These are phyloP conservation scores for Claviceps sp. DNA, from an alignment of 2,329 filamentous ascomycete species.

Conservation along the genomic window DNA sequence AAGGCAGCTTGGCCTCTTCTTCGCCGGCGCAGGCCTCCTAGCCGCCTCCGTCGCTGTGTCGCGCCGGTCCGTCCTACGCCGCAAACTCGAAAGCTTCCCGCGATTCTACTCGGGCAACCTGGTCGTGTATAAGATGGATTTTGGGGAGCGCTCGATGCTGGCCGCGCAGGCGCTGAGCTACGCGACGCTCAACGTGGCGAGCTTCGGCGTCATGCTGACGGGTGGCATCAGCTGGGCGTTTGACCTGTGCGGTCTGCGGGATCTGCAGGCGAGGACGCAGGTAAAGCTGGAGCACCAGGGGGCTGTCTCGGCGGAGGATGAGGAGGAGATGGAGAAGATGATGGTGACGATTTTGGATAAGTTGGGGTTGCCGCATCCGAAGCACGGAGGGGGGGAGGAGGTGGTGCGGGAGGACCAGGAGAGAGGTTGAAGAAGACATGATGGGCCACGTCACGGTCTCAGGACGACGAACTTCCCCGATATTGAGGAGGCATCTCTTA, in stretches of 20 bases:
- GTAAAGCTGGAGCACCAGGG: conserved; percentile 24
- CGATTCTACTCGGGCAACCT: conserved; percentile 57
- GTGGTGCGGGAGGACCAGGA: neutral
- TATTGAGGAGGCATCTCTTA: too few species aligned
- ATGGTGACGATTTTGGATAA: conserved; percentile 44
- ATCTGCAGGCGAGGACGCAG: conserved; percentile 43
- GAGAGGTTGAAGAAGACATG: neutral
- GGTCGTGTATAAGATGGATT: conserved; percentile 13
- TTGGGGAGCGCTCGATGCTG: conserved; percentile 36
- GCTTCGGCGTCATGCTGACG: conserved; percentile 58
- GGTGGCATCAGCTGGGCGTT: conserved; percentile 67
- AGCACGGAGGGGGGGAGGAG: neutral
- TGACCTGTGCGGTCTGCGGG: conserved; percentile 57
- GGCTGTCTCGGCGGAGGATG: conserved; percentile 29
- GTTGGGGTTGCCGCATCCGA: conserved; percentile 20
- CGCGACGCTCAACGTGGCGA: conserved; percentile 74
- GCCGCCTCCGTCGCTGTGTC: conserved; percentile 58
- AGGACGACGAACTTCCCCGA: too few species aligned
- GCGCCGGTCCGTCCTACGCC: conserved; percentile 53
- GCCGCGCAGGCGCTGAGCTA: conserved; percentile 74
- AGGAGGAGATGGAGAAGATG: conserved; percentile 50
- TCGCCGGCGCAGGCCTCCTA: conserved; percentile 65
- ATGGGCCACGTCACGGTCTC: neutral
- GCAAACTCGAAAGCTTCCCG: conserved; percentile 48
- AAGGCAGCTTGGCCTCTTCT: conserved; percentile 56